Base-by-base conservation (phyloP, 2,329 filamentous ascomycete species). In the Calonectria hongkongensis region DNA sequence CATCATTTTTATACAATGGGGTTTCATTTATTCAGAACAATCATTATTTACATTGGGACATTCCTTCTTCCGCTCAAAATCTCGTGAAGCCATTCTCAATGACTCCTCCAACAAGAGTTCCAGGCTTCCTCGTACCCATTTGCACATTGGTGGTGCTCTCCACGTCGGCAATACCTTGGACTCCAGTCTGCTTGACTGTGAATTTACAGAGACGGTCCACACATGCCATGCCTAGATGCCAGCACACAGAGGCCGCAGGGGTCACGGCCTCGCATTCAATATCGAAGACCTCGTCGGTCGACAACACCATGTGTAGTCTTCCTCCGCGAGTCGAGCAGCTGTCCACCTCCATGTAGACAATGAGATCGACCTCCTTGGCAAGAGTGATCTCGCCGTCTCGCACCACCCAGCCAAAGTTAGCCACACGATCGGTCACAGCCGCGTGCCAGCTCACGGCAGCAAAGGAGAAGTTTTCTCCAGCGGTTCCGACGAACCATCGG, bases 351-450 rank as follows among this genome's bases (percentile, higher is more conserved):
- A 54, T 30, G 18, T 56, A 43, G 36, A 56, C 13, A 18, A 66
- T 28, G 1, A 66, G 54, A 7, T 66, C 64, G 2, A 56, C 48
- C 10, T 66, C 48, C 18, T 18, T 54, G 0, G 64, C 64, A 3
- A 66, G 33, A 18, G 64, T 66, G 4, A 66, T 30, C 9, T 30
- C 48, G 15, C 64, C 64, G 21, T 66, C 64, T 6, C 64, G 64
- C 7, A 66, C 48, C 18, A 66, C 64, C 64, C 64, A 66, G 33
- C 64, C 64, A 39, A 66, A 66, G 30, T 66, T 56, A 36, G 43
- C 47, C 15, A 54, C 33, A 9, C 64, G 47, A n/a, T 66, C 64
- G 8, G 28, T 56, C 1, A 21, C 48, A 2, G 64, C 21, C 0
- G 47, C 48, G 39, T 66, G 64, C 64, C 64, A 66, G 48, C 64